Percentiles rank a stretch among this genome's conserved stretches.
Evolutionary conservation across 1,139 yeast species (phyloP).

Genomic region (Blastobotrys proliferans): DNA sequence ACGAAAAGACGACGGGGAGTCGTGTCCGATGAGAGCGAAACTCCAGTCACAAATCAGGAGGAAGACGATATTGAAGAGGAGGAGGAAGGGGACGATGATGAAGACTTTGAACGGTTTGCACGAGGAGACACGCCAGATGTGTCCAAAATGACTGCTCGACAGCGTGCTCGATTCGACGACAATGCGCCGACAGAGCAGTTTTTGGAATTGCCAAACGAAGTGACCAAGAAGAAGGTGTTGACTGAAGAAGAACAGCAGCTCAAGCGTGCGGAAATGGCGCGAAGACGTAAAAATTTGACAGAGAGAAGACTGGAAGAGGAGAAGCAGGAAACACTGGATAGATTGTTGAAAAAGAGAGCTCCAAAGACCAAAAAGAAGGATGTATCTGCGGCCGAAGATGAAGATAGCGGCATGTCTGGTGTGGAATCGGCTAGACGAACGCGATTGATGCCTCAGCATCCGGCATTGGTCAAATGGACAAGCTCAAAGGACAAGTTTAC

Average conservation of each 20-base stretch:
- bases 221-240: slow-evolving; percentile 46
- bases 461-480: slow-evolving; percentile 46
- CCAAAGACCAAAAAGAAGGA: slow-evolving; percentile 35
- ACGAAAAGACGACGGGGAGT: slow-evolving; percentile 13
- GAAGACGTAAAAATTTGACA: slow-evolving; percentile 81
- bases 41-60: slow-evolving; percentile 15
- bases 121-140: slow-evolving; percentile 33
- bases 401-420: slow-evolving; percentile 14
- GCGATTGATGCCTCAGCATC: slow-evolving; percentile 38
- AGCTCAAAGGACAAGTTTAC: slow-evolving; percentile 29
- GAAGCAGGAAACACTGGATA: slow-evolving; percentile 84
- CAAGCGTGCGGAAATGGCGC: slow-evolving; percentile 80
- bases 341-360: slow-evolving; percentile 79
- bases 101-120: slow-evolving; percentile 31
- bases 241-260: slow-evolving; percentile 83
- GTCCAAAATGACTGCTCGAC: slow-evolving; percentile 39
- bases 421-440: slow-evolving; percentile 16
- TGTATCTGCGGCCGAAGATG: slow-evolving; percentile 21
- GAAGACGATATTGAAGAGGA: slow-evolving; percentile 21
- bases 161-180: slow-evolving; percentile 35
- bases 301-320: slow-evolving; percentile 87
- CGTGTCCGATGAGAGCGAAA: slow-evolving; percentile 14
- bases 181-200: slow-evolving; percentile 25
- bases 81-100: slow-evolving; percentile 23
- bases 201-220: slow-evolving; percentile 31